A percentile compares a stretch with the other conserved stretches of the same genome.
Conservation (phyloP, 2,329 filamentous ascomycete species). For the Apiospora sp. region DNA sequence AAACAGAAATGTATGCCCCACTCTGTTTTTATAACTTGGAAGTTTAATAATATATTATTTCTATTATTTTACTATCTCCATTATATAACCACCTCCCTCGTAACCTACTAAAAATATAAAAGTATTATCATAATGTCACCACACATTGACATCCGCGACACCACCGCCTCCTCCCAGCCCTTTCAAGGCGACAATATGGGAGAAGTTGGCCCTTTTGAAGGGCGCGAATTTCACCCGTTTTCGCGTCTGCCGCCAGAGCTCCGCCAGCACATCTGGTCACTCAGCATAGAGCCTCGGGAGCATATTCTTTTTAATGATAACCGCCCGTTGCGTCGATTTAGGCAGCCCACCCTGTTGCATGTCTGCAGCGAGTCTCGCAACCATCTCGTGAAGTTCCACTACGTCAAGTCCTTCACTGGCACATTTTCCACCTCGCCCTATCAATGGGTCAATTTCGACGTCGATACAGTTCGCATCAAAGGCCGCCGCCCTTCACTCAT, state of each 20-base stretch:
- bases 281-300: neutral
- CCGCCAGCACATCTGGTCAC: neutral
- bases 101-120: no score
- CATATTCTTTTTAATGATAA: accelerated
- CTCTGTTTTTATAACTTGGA: no score
- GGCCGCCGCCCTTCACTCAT: no score
- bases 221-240: neutral
- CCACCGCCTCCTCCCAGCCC: neutral
- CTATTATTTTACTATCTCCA: no score
- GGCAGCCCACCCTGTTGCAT: neutral
- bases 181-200: neutral
- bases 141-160: neutral
- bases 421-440: neutral
- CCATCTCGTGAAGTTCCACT: neutral
- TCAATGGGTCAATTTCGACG: neutral
- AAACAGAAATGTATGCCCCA: no score
- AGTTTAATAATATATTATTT: no score
- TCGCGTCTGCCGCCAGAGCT: neutral
- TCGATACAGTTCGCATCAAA: neutral
- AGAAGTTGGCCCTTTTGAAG: neutral
- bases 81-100: no score
- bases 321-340: neutral
- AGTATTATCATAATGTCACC: no score
- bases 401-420: neutral
- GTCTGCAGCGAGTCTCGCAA: neutral